Evolutionary conservation across 306 rosid genomes (phyloP).

Genomic region (Lathyrus aphaca): DNA sequence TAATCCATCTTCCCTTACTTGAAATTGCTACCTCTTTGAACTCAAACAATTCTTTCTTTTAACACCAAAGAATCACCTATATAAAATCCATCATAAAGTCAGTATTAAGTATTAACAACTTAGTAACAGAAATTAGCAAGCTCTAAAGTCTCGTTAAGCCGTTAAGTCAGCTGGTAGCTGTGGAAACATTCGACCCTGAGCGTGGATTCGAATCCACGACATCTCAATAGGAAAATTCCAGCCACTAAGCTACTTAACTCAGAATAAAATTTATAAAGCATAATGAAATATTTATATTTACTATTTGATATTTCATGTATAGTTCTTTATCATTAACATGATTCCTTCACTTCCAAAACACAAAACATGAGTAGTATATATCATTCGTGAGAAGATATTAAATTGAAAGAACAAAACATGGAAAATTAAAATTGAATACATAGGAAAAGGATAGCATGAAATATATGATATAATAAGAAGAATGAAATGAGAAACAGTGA

Average conservation of each 20-base stretch:
- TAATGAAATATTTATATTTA: background rate
- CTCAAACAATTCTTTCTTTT: conserved; percentile 38
- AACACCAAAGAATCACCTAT: conserved; percentile 38
- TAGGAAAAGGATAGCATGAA: background rate
- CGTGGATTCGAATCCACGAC: too few species aligned
- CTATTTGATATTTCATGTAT: too few species aligned
- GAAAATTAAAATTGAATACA: background rate
- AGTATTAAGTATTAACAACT: conserved; percentile 15
- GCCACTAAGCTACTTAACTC: too few species aligned
- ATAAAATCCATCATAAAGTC: conserved; percentile 16
- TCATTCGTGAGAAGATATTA: background rate
- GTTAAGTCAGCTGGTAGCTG: too few species aligned
- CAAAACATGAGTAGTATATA: background rate
- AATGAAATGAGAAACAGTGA: background rate
- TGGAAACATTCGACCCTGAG: too few species aligned
- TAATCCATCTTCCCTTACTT: conserved; percentile 73
- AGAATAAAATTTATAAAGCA: too few species aligned
- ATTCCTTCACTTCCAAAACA: background rate
- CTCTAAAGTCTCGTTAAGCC: too few species aligned
- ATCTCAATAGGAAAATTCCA: too few species aligned
- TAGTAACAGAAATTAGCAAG: too few species aligned
- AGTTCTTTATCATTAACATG: background rate
- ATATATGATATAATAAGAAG: background rate
- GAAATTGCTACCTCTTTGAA: conserved; percentile 40
- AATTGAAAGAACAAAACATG: conserved; percentile 16